Evolutionary conservation across 2,329 filamentous ascomycete genomes (phyloP).

Genomic region (Alternaria angustiovoidea): DNA sequence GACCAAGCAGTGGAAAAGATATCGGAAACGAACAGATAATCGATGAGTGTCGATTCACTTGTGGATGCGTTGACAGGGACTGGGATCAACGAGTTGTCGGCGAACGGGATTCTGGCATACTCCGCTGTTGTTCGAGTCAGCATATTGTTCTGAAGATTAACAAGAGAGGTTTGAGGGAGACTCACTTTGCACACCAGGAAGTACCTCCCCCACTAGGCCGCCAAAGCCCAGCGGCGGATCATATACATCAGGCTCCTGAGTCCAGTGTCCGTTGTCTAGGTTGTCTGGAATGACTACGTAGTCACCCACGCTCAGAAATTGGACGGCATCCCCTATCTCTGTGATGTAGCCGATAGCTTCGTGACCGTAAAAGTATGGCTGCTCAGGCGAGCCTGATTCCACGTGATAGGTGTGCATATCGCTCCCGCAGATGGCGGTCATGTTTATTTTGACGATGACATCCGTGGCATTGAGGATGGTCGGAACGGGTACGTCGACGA

Average conservation of each 20-base stretch:
- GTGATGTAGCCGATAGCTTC: slow-evolving; percentile 84
- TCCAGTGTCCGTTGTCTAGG: not conserved
- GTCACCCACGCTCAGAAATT: slow-evolving; percentile 75
- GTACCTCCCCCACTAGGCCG: not conserved
- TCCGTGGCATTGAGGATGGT: slow-evolving; percentile 45
- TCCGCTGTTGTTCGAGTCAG: slow-evolving; percentile 16
- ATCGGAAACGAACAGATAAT: slow-evolving; percentile 39
- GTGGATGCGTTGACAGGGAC: slow-evolving; percentile 12
- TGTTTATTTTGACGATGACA: slow-evolving; percentile 51
- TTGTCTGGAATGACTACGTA: slow-evolving; percentile 33
- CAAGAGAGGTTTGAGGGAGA: not conserved
- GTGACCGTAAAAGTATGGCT: slow-evolving; percentile 83
- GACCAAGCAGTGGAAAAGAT: slow-evolving; percentile 41
- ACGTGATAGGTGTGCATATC: slow-evolving; percentile 14
- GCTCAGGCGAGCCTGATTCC: slow-evolving; percentile 86
- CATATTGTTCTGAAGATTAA: not conserved
- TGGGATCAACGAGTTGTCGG: slow-evolving; percentile 18
- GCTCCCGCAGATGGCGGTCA: slow-evolving; percentile 50
- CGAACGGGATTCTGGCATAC: slow-evolving; percentile 25
- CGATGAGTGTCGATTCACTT: slow-evolving; percentile 1
- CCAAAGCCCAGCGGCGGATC: not conserved
- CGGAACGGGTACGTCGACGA: slow-evolving; percentile 37
- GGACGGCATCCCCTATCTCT: slow-evolving; percentile 80
- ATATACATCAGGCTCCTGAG: not conserved
- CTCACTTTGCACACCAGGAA: not conserved